Percentiles rank a stretch among this genome's conserved stretches.
Conservation (phyloP, 495 filamentous ascomycete species). For the Aspergillus sclerotioniger region DNA sequence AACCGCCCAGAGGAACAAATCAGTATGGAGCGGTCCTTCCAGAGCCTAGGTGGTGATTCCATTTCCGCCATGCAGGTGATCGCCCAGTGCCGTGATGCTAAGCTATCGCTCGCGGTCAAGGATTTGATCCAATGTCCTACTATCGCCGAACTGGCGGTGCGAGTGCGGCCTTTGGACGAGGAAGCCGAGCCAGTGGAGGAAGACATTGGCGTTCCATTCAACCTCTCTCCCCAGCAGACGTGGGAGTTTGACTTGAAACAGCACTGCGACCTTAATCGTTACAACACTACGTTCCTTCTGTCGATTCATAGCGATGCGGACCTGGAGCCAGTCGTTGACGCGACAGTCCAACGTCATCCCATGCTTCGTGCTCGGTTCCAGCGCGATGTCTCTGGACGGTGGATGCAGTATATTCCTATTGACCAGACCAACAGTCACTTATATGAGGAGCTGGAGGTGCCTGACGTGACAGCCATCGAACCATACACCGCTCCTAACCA, state of each 20-base stretch:
- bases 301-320: neutral
- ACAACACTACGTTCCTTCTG: neutral
- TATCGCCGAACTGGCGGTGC: neutral
- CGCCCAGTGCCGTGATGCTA: neutral
- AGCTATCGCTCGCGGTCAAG: neutral
- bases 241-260: neutral
- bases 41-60: constrained; percentile 16
- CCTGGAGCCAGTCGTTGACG: neutral
- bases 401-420: neutral
- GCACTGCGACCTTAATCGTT: neutral
- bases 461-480: neutral
- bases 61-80: constrained; percentile 18
- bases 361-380: neutral
- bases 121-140: neutral
- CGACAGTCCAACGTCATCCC: neutral
- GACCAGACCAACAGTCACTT: neutral
- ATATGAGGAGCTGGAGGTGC: neutral
- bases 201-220: neutral
- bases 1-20: constrained; percentile 29
- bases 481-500: neutral
- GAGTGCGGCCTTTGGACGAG: neutral
- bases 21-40: constrained; percentile 53
- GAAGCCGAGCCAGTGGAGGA: neutral
- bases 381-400: neutral
- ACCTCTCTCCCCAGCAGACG: neutral